phyloP scores from a whole-genome alignment of 371 early-diverging fungal species.

The Mortierella sp. region DNA sequence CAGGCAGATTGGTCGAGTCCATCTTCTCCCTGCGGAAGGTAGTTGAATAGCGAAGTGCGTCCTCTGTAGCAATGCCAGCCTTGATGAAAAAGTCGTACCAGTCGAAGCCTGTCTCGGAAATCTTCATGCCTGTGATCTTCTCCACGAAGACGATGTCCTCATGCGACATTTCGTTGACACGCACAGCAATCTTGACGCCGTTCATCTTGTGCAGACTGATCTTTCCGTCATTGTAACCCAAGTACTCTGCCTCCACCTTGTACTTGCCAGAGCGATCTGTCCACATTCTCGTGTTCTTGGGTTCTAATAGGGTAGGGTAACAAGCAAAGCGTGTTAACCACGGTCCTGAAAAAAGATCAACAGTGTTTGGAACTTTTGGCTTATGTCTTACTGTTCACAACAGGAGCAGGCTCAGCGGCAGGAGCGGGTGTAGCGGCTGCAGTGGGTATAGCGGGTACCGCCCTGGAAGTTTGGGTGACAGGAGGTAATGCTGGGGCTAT shows the following conservation, averaged over 20 bases:
- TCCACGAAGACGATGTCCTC: slow-evolving; percentile 82
- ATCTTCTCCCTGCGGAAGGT: slow-evolving; percentile 86
- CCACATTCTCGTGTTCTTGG: slow-evolving; percentile 84
- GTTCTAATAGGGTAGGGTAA: slow-evolving; percentile 54
- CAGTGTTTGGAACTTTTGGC: neutral
- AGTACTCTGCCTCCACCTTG: slow-evolving; percentile 90
- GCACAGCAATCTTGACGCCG: slow-evolving; percentile 94
- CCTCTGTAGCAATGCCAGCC: slow-evolving; percentile 77
- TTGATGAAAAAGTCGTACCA: slow-evolving; percentile 92
- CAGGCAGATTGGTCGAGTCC: slow-evolving; percentile 79
- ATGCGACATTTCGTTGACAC: slow-evolving; percentile 84
- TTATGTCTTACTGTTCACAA: slow-evolving; percentile 20
- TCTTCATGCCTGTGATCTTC: slow-evolving; percentile 62
- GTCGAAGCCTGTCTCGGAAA: slow-evolving; percentile 76
- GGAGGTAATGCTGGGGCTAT: slow-evolving; percentile 18
- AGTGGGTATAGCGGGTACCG: slow-evolving; percentile 8
- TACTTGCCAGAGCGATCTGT: slow-evolving; percentile 93
- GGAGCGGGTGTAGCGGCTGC: neutral
- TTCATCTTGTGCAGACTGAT: slow-evolving; percentile 93
- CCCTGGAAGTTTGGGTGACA: slow-evolving; percentile 12
- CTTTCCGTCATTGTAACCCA: slow-evolving; percentile 80
- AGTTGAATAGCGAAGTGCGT: slow-evolving; percentile 80
- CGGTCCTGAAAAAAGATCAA: neutral
- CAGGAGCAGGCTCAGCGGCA: slow-evolving; percentile 6
- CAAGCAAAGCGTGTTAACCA: neutral